Evolutionary conservation across 2,329 filamentous ascomycete genomes (phyloP).

Genomic region (Hymenoscyphus fraxineus): DNA sequence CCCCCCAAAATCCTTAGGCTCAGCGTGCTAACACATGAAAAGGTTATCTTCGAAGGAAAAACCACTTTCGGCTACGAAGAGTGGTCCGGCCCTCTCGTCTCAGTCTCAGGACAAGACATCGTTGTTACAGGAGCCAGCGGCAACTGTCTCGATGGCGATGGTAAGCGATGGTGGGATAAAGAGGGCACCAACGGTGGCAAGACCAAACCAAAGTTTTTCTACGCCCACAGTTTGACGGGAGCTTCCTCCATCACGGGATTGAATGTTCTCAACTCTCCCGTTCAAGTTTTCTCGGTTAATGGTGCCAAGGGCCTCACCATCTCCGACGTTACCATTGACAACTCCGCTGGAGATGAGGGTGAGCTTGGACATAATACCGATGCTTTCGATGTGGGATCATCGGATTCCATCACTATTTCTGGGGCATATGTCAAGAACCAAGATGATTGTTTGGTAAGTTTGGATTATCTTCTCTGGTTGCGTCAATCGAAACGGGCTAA

Average conservation of each 20-base stretch:
- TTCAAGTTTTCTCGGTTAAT: constrained; percentile 49
- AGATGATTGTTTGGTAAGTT: constrained; percentile 48
- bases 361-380: constrained; percentile 49
- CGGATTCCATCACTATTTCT: constrained; percentile 44
- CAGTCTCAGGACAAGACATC: constrained; percentile 28
- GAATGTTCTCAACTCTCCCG: constrained; percentile 52
- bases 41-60: constrained; percentile 58
- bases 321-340: constrained; percentile 52
- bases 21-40: constrained; percentile 1
- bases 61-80: constrained; percentile 66
- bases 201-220: constrained; percentile 64
- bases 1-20: too few species aligned
- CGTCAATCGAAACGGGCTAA: not conserved
- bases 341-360: constrained; percentile 48
- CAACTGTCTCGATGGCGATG: constrained; percentile 46
- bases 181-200: constrained; percentile 56
- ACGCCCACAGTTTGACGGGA: constrained; percentile 47
- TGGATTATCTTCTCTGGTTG: not conserved
- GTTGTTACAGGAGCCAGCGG: constrained; percentile 26
- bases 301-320: constrained; percentile 42
- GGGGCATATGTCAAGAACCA: constrained; percentile 52
- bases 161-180: constrained; percentile 51
- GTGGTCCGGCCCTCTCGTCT: constrained; percentile 62
- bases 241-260: constrained; percentile 47
- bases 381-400: constrained; percentile 46